Conservation (phyloP, 176 grass and related monocot species). For the Poa pratensis region DNA sequence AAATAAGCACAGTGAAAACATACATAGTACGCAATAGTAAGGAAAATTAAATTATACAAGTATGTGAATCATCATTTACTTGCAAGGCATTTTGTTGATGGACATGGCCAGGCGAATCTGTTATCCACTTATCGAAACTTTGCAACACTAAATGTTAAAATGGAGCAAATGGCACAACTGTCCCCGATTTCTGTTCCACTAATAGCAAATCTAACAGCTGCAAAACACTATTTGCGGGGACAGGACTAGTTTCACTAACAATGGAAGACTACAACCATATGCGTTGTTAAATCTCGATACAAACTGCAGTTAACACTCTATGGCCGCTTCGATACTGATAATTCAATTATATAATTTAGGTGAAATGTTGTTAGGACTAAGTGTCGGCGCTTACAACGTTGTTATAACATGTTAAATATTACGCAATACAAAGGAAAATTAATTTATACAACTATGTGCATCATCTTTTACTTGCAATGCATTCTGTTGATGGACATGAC, state of each 20-base stretch:
- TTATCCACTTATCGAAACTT: constrained; percentile 13
- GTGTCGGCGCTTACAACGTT: neutral
- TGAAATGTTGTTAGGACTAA: neutral
- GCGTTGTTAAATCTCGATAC: neutral
- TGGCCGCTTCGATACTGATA: neutral
- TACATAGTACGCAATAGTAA: neutral
- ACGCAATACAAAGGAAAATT: neutral
- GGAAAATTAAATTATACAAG: constrained; percentile 7
- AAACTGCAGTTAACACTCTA: neutral
- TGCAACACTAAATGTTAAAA: neutral
- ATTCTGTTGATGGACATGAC: neutral
- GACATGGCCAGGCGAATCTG: neutral
- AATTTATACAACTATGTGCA: constrained; percentile 14
- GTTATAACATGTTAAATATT: neutral
- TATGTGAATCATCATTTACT: neutral
- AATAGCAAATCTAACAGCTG: neutral
- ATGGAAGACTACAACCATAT: neutral
- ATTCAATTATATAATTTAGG: no score
- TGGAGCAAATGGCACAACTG: neutral
- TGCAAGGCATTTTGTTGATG: neutral
- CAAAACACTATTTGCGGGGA: neutral
- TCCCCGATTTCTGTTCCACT: neutral
- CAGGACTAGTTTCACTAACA: neutral
- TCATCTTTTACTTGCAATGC: neutral
- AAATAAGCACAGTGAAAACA: no score